Conservation (phyloP, 2,329 filamentous ascomycete genomes). For the Aspergillus puulaauensis region DNA sequence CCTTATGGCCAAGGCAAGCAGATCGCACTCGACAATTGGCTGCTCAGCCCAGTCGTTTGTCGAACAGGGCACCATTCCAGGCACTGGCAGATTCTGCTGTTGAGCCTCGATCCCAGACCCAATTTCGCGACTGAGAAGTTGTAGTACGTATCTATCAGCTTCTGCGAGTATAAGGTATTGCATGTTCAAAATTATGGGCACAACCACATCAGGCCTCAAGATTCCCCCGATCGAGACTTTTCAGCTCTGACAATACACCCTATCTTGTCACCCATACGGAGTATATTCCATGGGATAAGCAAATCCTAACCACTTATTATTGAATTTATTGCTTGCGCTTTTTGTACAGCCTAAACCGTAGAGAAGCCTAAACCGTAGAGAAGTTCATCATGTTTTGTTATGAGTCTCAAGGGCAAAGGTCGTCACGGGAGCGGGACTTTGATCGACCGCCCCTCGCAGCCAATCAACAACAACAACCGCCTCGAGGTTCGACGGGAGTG, state of each 20-base stretch:
- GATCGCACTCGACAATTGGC: too few species aligned
- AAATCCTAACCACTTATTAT: neutral
- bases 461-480: conserved; percentile 14
- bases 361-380: too few species aligned
- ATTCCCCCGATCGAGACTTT: neutral
- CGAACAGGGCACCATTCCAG: too few species aligned
- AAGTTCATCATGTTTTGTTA: conserved; percentile 11
- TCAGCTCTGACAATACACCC: neutral
- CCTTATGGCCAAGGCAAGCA: too few species aligned
- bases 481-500: conserved; percentile 6
- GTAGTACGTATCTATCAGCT: too few species aligned
- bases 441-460: conserved; percentile 14
- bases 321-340: too few species aligned
- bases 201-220: too few species aligned
- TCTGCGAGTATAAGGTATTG: too few species aligned
- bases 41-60: too few species aligned
- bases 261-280: neutral
- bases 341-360: too few species aligned
- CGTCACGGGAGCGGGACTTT: conserved; percentile 21
- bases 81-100: neutral
- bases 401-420: conserved; percentile 10
- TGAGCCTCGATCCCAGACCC: neutral
- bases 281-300: neutral
- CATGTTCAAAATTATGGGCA: too few species aligned
- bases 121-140: neutral